Percentiles rank a stretch among this genome's conserved stretches.
Evolutionary conservation across 805 yeast species (phyloP).

Genomic region (Maudiozyma pseudohumilis): DNA sequence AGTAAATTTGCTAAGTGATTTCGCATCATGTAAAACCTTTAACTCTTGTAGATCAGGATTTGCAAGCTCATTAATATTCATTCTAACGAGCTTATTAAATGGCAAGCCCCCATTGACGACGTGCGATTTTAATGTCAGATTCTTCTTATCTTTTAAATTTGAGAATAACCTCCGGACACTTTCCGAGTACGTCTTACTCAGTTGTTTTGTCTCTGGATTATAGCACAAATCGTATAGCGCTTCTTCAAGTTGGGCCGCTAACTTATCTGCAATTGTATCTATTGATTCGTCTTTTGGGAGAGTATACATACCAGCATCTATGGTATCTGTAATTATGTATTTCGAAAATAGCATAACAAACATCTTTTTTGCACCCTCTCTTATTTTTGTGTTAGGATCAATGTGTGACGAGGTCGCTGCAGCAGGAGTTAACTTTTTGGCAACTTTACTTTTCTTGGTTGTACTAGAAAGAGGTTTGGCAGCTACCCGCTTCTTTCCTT

Average conservation of each 20-base stretch:
- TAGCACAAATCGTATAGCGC: constrained; percentile 36
- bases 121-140: constrained; percentile 44
- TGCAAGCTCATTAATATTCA: constrained; percentile 65
- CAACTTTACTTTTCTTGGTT: too few relatives aligned
- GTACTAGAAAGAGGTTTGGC: not conserved
- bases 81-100: constrained; percentile 47
- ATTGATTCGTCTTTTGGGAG: constrained; percentile 25
- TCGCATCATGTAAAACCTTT: constrained; percentile 62
- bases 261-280: constrained; percentile 32
- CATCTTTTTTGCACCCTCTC: constrained; percentile 43
- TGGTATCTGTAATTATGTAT: constrained; percentile 28
- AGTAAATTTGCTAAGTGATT: constrained; percentile 59
- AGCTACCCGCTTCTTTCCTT: not conserved
- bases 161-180: constrained; percentile 58
- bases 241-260: constrained; percentile 45
- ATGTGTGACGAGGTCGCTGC: not conserved
- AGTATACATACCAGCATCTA: constrained; percentile 7
- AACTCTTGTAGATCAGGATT: constrained; percentile 65
- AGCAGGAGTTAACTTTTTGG: not conserved
- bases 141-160: constrained; percentile 49
- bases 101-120: constrained; percentile 45
- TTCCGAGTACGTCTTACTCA: constrained; percentile 41
- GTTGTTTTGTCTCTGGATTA: constrained; percentile 16
- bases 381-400: constrained; percentile 28
- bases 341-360: constrained; percentile 37